Evolutionary conservation across 306 rosid species (phyloP).

Genomic region (Prosopis cineraria): DNA sequence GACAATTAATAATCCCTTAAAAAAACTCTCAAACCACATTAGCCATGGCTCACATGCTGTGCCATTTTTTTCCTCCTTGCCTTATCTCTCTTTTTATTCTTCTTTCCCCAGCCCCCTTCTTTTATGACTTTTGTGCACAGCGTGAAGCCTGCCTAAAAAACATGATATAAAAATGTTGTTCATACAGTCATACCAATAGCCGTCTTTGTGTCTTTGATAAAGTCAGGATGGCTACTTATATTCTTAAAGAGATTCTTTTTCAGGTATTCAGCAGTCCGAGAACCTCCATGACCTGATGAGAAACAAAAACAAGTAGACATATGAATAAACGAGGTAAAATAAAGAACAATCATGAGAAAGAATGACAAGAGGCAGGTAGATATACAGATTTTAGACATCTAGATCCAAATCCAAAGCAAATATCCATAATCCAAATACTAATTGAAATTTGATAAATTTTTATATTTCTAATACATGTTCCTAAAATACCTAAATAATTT

Average conservation of each 20-base stretch:
- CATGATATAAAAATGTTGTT: not conserved
- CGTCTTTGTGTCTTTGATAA: constrained; percentile 74
- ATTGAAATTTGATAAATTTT: not conserved
- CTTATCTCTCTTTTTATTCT: not conserved
- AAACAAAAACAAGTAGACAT: constrained; percentile 10
- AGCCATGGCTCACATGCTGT: not conserved
- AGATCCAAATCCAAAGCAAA: not conserved
- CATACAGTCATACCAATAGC: constrained; percentile 76
- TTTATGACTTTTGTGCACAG: not conserved
- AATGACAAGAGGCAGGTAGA: not conserved
- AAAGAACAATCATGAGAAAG: not conserved
- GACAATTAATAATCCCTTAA: not conserved
- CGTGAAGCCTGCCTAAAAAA: not conserved
- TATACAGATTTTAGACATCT: not conserved
- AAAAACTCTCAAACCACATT: not conserved
- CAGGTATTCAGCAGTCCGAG: constrained; percentile 82
- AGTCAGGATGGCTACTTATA: constrained; percentile 76
- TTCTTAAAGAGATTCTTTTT: constrained; percentile 78
- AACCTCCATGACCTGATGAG: constrained; percentile 83
- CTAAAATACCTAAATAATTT: not conserved
- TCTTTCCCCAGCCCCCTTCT: not conserved
- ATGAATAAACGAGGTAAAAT: constrained; percentile 13
- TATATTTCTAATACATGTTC: not conserved
- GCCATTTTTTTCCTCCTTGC: not conserved
- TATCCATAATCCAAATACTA: not conserved